Conservation (phyloP, 208 protist genomes). For the Trypanosoma avium region DNA sequence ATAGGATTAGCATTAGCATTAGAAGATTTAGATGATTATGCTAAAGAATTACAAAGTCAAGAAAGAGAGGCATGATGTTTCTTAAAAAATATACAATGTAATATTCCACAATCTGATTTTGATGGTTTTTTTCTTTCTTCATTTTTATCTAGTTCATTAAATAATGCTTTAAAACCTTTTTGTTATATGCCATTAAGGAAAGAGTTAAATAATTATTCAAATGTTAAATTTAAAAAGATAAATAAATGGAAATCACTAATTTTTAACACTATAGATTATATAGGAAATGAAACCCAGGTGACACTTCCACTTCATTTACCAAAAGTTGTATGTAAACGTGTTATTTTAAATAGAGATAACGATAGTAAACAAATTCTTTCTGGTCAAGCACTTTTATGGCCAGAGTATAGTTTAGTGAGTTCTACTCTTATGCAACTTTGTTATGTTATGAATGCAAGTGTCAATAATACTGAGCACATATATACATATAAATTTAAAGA, state of each 20-base stretch:
- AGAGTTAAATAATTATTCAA: background rate
- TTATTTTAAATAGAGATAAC: background rate
- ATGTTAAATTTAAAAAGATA: background rate
- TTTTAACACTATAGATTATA: constrained; percentile 6
- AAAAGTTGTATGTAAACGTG: constrained; percentile 12
- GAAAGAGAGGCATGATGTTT: constrained; percentile 34
- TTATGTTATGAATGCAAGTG: constrained; percentile 2
- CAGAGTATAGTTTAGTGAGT: constrained; percentile 9
- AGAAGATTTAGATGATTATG: constrained; percentile 24
- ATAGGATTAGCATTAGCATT: constrained; percentile 32
- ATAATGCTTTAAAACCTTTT: background rate
- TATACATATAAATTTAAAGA: background rate
- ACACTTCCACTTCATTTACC: constrained; percentile 5
- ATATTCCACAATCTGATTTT: constrained; percentile 12
- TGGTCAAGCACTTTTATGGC: constrained; percentile 23
- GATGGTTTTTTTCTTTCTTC: constrained; percentile 14
- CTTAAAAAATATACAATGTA: constrained; percentile 15
- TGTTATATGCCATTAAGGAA: background rate
- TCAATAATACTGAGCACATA: background rate
- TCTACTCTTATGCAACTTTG: constrained; percentile 27
- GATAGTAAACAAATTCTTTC: background rate
- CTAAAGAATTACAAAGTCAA: constrained; percentile 25
- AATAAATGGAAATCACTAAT: background rate
- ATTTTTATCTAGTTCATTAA: constrained; percentile 20
- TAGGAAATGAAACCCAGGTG: constrained; percentile 15